phyloP scores from a whole-genome alignment of 176 grass and related monocot genomes.

The Themeda triandra region DNA sequence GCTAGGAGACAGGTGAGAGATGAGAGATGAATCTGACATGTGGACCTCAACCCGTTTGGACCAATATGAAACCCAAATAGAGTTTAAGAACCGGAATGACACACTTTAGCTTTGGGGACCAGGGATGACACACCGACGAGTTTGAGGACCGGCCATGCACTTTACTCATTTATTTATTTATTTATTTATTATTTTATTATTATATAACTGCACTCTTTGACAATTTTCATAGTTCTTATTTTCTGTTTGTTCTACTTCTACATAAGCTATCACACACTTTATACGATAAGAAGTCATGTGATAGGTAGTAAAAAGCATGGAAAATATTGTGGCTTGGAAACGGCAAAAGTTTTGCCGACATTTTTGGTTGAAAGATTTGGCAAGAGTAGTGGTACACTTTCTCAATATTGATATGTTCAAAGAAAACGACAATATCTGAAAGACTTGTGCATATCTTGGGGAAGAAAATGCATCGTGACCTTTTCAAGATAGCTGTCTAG shows the following conservation, averaged over 20 bases:
- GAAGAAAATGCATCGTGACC: background rate
- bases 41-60: no score
- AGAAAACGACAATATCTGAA: background rate
- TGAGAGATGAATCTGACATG: no score
- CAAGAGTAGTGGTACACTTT: background rate
- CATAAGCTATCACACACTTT: conserved; percentile 18
- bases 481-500: background rate
- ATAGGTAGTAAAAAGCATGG: background rate
- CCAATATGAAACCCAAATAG: no score
- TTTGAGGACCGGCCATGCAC: no score
- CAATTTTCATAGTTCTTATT: no score
- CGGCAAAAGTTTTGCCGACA: background rate
- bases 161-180: no score
- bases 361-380: background rate
- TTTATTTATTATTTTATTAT: no score
- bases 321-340: background rate
- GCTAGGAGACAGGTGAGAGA: no score
- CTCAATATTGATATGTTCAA: background rate
- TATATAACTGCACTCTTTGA: no score
- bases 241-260: background rate
- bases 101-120: no score
- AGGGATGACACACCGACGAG: no score
- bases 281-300: conserved; percentile 22
- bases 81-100: no score
- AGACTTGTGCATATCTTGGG: background rate